Base-by-base conservation (phyloP, 768 basidiomycete species). In the Lentinula guzmanii region DNA sequence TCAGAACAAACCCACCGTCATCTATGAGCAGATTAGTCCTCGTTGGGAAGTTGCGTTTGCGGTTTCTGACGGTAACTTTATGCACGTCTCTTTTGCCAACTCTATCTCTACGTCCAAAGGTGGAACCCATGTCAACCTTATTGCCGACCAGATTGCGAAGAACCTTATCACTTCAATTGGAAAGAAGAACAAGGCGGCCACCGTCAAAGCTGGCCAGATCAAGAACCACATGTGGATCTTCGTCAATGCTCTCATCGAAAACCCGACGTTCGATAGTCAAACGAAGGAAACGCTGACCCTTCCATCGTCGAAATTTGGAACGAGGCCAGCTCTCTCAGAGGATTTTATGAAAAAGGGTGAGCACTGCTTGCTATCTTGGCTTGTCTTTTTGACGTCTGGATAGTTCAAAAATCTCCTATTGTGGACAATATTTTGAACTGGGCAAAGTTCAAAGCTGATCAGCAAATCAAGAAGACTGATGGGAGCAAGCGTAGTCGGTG, bases 161-260 rank as follows among this genome's bases (percentile, higher is more conserved):
- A 85, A 82, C 64, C 76, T 98, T 37, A 81, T 95, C 63, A 77
- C 88, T 13, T 82, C 83, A 6, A 94, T 98, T 65, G 78, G 86
- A 70, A 98, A 98, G 86, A 98, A 96, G 85, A 97, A 99, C 79
- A 98, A 97, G 76, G 93, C 81, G 2, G 93, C 95, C n/a, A 83
- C 90, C 0, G 90, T 98, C 68, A 98, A 98, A 72, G 82, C 92
- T 15, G 84, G 87, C 58, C 94, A 97, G 75, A 88, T 98, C 76
- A 96, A 93, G 80, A 95, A 90, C 68, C 95, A 99, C 70, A 94
- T 99, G 87, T 95, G 93, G 93, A 82, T 99, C 58, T 99, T 98
- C 69, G 87, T 99, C 70, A 98, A 98, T 68, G 86, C 93, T 13
- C 79, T 97, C 63, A 89, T 99, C 65, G 95, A 96, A 76, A 99